Percentiles rank a stretch among this genome's conserved stretches.
These are phyloP conservation scores for Cercophora newfieldiana DNA, from an alignment of 495 filamentous ascomycete genomes.

Conservation along the genomic window DNA sequence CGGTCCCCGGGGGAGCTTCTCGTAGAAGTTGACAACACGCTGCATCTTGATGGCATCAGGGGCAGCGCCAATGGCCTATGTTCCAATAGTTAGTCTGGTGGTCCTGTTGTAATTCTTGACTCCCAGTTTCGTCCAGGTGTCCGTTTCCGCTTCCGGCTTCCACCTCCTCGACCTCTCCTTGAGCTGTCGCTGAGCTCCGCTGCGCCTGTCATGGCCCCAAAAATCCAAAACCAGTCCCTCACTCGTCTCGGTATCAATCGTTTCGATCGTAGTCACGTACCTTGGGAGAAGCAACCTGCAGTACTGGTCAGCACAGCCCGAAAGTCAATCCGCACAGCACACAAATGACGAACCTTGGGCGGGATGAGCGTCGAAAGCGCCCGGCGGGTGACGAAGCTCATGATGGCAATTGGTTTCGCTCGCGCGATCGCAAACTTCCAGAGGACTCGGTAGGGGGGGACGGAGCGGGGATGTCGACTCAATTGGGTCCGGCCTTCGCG, in stretches of 20 bases:
- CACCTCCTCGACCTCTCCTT: neutral
- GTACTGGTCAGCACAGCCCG: conserved; percentile 17
- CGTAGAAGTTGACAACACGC: conserved; percentile 96
- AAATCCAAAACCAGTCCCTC: neutral
- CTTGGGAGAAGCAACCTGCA: conserved; percentile 80
- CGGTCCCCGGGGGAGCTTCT: conserved; percentile 87
- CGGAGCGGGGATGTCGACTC: conserved; percentile 25
- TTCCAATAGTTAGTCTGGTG: conserved; percentile 35
- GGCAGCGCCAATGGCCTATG: conserved; percentile 83
- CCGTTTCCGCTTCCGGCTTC: neutral
- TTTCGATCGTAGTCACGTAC: conserved; percentile 58
- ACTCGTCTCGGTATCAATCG: neutral
- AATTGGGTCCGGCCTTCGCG: conserved; percentile 19
- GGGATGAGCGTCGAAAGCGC: conserved; percentile 97
- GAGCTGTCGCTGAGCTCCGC: too few species aligned
- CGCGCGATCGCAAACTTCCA: conserved; percentile 26
- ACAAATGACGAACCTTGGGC: conserved; percentile 73
- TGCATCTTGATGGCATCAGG: conserved; percentile 95
- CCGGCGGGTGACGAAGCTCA: conserved; percentile 87
- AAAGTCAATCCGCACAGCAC: neutral
- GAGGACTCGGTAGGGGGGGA: conserved; percentile 20
- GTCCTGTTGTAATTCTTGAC: neutral
- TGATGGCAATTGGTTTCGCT: conserved; percentile 54
- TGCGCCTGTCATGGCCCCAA: too few species aligned
- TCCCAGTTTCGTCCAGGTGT: neutral